Evolutionary conservation across 768 basidiomycete genomes (phyloP).

Genomic region (Suillus placidus): DNA sequence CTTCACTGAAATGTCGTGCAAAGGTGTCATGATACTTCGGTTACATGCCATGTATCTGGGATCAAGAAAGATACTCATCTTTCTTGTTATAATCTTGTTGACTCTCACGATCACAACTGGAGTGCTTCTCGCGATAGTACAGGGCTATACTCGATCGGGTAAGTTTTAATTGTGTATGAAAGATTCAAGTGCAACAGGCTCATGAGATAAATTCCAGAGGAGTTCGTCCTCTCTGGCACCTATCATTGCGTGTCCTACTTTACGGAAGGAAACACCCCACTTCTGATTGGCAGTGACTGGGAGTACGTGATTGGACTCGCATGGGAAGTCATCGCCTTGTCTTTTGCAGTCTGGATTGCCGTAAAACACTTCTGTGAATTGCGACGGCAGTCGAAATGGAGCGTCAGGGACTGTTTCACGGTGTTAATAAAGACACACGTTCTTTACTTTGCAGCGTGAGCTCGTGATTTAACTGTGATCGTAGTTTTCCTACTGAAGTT

Average conservation of each 20-base stretch:
- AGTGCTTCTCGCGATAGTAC: neutral
- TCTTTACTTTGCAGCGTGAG: neutral
- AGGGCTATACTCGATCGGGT: neutral
- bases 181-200: neutral
- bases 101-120: neutral
- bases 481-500: neutral
- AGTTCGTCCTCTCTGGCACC: neutral
- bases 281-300: neutral
- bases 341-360: neutral
- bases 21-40: neutral
- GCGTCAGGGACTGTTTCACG: neutral
- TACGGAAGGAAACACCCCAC: neutral
- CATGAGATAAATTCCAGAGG: neutral
- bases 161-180: neutral
- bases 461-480: neutral
- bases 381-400: neutral
- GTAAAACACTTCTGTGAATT: neutral
- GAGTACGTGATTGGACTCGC: neutral
- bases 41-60: neutral
- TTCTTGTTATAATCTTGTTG: neutral
- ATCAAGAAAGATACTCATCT: neutral
- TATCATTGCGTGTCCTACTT: neutral
- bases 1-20: neutral
- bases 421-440: neutral
- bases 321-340: neutral